Evolutionary conservation across 148 eudicot species (phyloP).

Genomic region (Diospyros lotus): DNA sequence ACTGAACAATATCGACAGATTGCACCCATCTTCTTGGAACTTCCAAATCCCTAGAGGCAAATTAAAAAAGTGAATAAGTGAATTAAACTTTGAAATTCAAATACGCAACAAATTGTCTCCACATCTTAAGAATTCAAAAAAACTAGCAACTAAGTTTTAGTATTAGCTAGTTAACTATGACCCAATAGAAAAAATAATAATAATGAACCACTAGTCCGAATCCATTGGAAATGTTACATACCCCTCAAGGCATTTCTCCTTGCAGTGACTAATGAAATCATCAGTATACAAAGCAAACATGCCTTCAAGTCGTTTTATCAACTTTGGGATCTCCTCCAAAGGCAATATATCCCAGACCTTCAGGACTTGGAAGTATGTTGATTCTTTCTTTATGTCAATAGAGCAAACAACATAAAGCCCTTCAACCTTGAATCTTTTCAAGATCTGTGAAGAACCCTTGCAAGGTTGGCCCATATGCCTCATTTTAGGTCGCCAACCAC

Average conservation of each 20-base stretch:
- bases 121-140: too few species aligned
- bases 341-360: slow-evolving; percentile 17
- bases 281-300: slow-evolving; percentile 9
- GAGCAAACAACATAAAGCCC: too few species aligned
- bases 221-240: too few species aligned
- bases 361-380: slow-evolving; percentile 29
- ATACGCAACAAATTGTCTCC: too few species aligned
- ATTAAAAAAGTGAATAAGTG: not conserved
- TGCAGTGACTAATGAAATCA: slow-evolving; percentile 42
- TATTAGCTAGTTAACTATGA: not conserved
- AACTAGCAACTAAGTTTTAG: not conserved
- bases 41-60: slow-evolving; percentile 34
- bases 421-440: slow-evolving; percentile 40
- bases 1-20: slow-evolving; percentile 28
- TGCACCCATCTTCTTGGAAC: slow-evolving; percentile 47
- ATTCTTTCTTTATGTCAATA: too few species aligned
- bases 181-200: too few species aligned
- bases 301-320: slow-evolving; percentile 36
- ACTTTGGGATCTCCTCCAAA: slow-evolving; percentile 37
- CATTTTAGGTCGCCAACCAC: slow-evolving; percentile 55
- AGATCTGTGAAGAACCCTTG: too few species aligned
- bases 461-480: too few species aligned
- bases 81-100: too few species aligned
- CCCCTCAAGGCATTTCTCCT: slow-evolving; percentile 18
- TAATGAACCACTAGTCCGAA: too few species aligned